A percentile compares a stretch with the other conserved stretches of the same genome.
phyloP scores from a whole-genome alignment of 495 filamentous ascomycete species.

The Aspergillus wentii region DNA sequence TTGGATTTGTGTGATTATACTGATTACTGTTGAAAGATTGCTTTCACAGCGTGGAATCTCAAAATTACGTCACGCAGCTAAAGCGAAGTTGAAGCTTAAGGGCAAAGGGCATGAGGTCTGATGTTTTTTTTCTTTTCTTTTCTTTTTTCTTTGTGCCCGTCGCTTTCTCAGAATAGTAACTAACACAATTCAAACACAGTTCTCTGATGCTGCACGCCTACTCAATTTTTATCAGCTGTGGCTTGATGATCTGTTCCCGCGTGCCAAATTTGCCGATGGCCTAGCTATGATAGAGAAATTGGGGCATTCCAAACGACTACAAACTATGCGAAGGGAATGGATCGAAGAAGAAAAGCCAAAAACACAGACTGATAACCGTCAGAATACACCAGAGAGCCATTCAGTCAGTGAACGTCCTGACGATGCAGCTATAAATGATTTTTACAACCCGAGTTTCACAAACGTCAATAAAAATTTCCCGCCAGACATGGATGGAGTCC shows the following conservation, averaged over 20 bases:
- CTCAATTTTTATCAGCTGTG: conserved; percentile 92
- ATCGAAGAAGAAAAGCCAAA: conserved; percentile 64
- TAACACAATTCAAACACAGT: conserved; percentile 45
- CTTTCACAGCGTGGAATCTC: conserved; percentile 79
- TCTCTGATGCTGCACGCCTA: conserved; percentile 74
- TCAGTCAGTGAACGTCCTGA: too few relatives aligned
- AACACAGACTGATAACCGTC: conserved; percentile 2
- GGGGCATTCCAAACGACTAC: conserved; percentile 73
- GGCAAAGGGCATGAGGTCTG: conserved; percentile 91
- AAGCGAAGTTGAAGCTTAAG: conserved; percentile 70
- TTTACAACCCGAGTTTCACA: too few relatives aligned
- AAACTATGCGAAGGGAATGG: conserved; percentile 75
- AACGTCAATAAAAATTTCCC: too few relatives aligned
- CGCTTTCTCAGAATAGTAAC: neutral
- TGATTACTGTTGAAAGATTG: conserved; percentile 44
- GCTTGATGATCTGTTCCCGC: conserved; percentile 94
- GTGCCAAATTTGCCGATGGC: conserved; percentile 89
- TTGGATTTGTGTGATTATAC: neutral
- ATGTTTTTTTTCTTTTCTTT: neutral
- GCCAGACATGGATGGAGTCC: too few relatives aligned
- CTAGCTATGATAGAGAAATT: conserved; percentile 89
- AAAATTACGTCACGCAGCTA: conserved; percentile 67
- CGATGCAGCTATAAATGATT: too few relatives aligned
- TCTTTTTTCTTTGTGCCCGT: too few relatives aligned
- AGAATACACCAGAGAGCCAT: conserved; percentile 1